phyloP scores from a whole-genome alignment of 306 rosid species.

The Prunus persica region Prunus_persica_NCBIv2 NC_034015.1:15385501-15386000 shows the following conservation, averaged over 20 bases:
- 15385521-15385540: conserved; percentile 90
- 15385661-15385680: conserved; percentile 89
- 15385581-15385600: conserved; percentile 1
- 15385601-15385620: not conserved
- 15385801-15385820: not conserved
- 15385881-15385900: conserved; percentile 88
- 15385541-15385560: conserved; percentile 62
- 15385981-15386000: conserved; percentile 8
- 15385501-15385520: conserved; percentile 98
- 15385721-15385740: conserved; percentile 27
- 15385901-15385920: conserved; percentile 68
- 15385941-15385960: conserved; percentile 88
- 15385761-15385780: not conserved
- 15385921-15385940: conserved; percentile 92
- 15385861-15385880: conserved; percentile 98
- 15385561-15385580: conserved; percentile 15
- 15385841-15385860: conserved; percentile 86
- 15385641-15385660: conserved; percentile 94
- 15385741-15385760: conserved; percentile 9
- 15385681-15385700: conserved; percentile 79
- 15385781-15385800: conserved; percentile 14
- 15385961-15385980: conserved; percentile 21
- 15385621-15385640: conserved; percentile 58
- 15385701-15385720: conserved; percentile 80
- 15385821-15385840: not conserved